Evolutionary conservation across 768 basidiomycete genomes (phyloP).

Genomic region (Kwoniella mangroviensis): DNA sequence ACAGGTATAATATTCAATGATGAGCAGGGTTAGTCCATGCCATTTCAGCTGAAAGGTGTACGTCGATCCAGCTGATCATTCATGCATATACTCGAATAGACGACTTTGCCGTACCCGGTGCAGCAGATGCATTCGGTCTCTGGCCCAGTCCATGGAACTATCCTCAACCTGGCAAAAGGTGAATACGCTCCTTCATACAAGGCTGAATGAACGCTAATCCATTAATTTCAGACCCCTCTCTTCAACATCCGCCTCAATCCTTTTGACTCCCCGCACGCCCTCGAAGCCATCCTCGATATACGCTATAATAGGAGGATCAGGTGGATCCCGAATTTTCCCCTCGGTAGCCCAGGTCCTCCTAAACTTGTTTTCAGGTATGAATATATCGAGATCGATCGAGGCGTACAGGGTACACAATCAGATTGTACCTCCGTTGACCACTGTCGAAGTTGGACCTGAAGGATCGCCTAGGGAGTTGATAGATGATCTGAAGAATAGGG

Average conservation of each 20-base stretch:
- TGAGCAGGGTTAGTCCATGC: slow-evolving; percentile 63
- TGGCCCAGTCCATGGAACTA: slow-evolving; percentile 67
- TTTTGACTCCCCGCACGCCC: slow-evolving; percentile 62
- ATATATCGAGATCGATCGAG: slow-evolving; percentile 81
- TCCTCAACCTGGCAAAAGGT: slow-evolving; percentile 77
- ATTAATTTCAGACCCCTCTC: slow-evolving; percentile 69
- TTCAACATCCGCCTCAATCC: slow-evolving; percentile 77
- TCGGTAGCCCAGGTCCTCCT: slow-evolving; percentile 78
- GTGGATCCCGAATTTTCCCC: slow-evolving; percentile 83
- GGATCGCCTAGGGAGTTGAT: slow-evolving; percentile 61
- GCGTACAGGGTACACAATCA: slow-evolving; percentile 83
- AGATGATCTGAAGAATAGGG: slow-evolving; percentile 64
- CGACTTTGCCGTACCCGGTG: slow-evolving; percentile 86
- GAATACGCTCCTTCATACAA: too few species aligned
- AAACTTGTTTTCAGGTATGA: slow-evolving; percentile 74
- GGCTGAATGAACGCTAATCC: too few species aligned
- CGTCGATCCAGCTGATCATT: slow-evolving; percentile 1
- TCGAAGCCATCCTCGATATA: slow-evolving; percentile 60
- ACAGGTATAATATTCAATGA: slow-evolving; percentile 91
- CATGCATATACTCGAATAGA: slow-evolving; percentile 61
- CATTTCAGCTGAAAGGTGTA: neutral
- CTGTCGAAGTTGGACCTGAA: slow-evolving; percentile 62
- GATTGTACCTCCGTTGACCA: slow-evolving; percentile 67
- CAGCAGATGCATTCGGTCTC: slow-evolving; percentile 71
- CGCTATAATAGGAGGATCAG: slow-evolving; percentile 78